phyloP scores from a whole-genome alignment of 768 basidiomycete species.

The Stropharia rugosoannulata region DNA sequence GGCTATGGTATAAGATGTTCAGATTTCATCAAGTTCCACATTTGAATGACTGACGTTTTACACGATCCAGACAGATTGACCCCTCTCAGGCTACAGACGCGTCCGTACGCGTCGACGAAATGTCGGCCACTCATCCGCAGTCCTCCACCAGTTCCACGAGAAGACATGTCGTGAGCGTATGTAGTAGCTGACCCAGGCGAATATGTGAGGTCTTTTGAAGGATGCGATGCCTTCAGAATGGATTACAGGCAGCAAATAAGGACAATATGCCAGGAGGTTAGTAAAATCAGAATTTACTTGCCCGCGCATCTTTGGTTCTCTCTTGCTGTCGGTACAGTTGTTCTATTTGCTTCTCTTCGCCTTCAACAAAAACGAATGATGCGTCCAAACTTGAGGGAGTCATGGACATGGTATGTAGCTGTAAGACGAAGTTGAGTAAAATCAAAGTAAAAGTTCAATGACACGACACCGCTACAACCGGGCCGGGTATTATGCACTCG shows the following conservation, averaged over 20 bases:
- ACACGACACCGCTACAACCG: background rate
- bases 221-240: slow-evolving; percentile 32
- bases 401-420: slow-evolving; percentile 12
- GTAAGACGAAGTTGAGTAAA: background rate
- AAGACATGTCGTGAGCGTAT: slow-evolving; percentile 78
- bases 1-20: slow-evolving; percentile 39
- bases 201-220: slow-evolving; percentile 46
- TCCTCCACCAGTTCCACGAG: slow-evolving; percentile 49
- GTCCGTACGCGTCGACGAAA: slow-evolving; percentile 77
- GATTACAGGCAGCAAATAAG: too few species aligned
- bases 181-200: slow-evolving; percentile 44
- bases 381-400: slow-evolving; percentile 39
- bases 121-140: slow-evolving; percentile 70
- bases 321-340: background rate
- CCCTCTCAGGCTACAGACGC: slow-evolving; percentile 80
- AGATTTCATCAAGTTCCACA: background rate
- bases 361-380: slow-evolving; percentile 48
- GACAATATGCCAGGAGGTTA: too few species aligned
- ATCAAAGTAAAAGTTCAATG: background rate
- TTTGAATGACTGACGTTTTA: slow-evolving; percentile 64
- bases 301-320: background rate
- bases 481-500: too few species aligned
- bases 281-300: too few species aligned
- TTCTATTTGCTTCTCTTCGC: slow-evolving; percentile 5
- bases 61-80: slow-evolving; percentile 83